Percentiles rank a stretch among this genome's conserved stretches.
Conservation (phyloP, 2,329 filamentous ascomycete species). For the Thielaviopsis populi region DNA sequence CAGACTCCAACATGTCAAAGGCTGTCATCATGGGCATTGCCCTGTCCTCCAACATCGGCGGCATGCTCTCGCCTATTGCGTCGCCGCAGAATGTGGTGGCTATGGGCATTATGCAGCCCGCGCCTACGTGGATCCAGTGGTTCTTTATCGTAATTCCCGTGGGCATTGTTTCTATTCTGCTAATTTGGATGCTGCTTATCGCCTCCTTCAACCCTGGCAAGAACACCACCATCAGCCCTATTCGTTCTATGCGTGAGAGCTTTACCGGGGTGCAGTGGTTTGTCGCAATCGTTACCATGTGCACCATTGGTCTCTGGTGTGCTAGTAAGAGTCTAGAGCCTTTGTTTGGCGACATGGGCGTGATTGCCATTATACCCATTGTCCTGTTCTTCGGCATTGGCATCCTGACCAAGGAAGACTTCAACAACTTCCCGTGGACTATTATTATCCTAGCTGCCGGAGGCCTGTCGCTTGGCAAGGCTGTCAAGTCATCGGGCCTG, state of each 20-base stretch:
- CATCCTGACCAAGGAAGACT: constrained; percentile 94
- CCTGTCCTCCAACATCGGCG: constrained; percentile 86
- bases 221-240: constrained; percentile 79
- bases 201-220: constrained; percentile 71
- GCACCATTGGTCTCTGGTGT: constrained; percentile 86
- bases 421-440: constrained; percentile 99
- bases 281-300: constrained; percentile 66
- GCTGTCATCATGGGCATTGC: constrained; percentile 91
- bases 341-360: constrained; percentile 93
- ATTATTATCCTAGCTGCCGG: constrained; percentile 97
- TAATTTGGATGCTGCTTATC: constrained; percentile 81
- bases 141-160: constrained; percentile 93
- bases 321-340: constrained; percentile 74
- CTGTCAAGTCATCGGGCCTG: constrained; percentile 83
- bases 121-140: constrained; percentile 88
- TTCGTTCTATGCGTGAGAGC: constrained; percentile 73
- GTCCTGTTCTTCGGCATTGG: constrained; percentile 94
- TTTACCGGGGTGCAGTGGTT: constrained; percentile 90
- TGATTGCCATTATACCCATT: constrained; percentile 90
- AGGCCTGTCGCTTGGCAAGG: constrained; percentile 80
- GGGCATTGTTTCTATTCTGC: constrained; percentile 69
- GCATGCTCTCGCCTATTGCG: constrained; percentile 90
- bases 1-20: constrained; percentile 86
- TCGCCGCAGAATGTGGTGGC: constrained; percentile 97
- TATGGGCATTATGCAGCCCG: constrained; percentile 83